Percentiles rank a stretch among this genome's conserved stretches.
phyloP scores from a whole-genome alignment of 2,329 filamentous ascomycete species.

The Rhytidhysteron rufulum region DNA sequence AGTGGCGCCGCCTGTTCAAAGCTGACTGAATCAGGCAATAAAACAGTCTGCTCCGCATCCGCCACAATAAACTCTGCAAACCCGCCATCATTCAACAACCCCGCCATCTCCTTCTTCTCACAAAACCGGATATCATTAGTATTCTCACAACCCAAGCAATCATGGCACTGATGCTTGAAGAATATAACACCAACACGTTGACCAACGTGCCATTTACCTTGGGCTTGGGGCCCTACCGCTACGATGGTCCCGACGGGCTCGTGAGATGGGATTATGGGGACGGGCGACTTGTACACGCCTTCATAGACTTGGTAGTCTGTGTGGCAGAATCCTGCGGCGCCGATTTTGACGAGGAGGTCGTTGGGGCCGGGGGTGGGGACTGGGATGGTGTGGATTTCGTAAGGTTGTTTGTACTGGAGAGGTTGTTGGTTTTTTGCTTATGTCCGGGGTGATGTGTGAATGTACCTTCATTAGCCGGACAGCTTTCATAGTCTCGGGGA shows the following conservation, averaged over 20 bases:
- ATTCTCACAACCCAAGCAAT: slow-evolving; percentile 6
- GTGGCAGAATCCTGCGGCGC: slow-evolving; percentile 14
- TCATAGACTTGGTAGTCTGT: slow-evolving; percentile 17
- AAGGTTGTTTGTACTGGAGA: slow-evolving; percentile 7
- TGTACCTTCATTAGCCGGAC: slow-evolving; percentile 4
- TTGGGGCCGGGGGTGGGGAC: slow-evolving; percentile 8
- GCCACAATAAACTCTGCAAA: slow-evolving; percentile 23
- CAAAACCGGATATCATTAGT: slow-evolving; percentile 18
- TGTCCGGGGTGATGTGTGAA: neutral
- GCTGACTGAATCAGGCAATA: slow-evolving; percentile 15
- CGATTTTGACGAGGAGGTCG: slow-evolving; percentile 12
- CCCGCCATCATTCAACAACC: slow-evolving; percentile 17
- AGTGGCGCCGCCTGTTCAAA: slow-evolving; percentile 22
- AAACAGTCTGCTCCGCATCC: slow-evolving; percentile 11
- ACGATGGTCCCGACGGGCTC: slow-evolving; percentile 22
- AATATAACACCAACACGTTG: slow-evolving; percentile 17
- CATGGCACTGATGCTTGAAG: slow-evolving; percentile 8
- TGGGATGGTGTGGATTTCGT: slow-evolving; percentile 9
- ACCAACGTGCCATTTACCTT: slow-evolving; percentile 16
- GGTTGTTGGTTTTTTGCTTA: neutral
- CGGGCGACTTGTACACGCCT: slow-evolving; percentile 9
- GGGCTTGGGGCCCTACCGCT: slow-evolving; percentile 14
- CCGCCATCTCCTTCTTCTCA: slow-evolving; percentile 13
- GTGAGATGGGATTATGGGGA: slow-evolving; percentile 20
- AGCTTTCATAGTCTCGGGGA: slow-evolving; percentile 9